Percentiles rank a stretch among this genome's conserved stretches.
Evolutionary conservation across 176 grass and related monocot species (phyloP).

Genomic region (Puccinellia tenuiflora): DNA sequence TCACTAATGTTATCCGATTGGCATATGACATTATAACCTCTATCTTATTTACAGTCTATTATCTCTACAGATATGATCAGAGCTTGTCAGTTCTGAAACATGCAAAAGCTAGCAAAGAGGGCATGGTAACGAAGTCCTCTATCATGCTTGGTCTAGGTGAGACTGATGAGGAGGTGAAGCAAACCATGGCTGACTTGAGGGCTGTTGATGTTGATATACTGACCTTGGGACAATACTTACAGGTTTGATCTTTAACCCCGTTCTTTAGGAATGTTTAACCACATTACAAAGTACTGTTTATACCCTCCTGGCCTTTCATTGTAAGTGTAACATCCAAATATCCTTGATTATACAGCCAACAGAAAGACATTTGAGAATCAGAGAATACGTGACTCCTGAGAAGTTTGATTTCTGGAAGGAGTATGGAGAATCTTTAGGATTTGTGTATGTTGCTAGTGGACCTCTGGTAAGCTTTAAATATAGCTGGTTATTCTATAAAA

Average conservation of each 20-base stretch:
- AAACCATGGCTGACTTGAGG: conserved; percentile 78
- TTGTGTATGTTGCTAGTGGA: conserved; percentile 82
- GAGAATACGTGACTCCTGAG: conserved; percentile 85
- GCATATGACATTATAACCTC: neutral
- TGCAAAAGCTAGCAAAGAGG: conserved; percentile 62
- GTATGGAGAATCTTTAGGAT: conserved; percentile 82
- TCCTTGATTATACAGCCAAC: conserved; percentile 61
- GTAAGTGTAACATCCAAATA: neutral
- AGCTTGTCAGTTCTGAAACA: conserved; percentile 75
- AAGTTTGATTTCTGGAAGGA: conserved; percentile 90
- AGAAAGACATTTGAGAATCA: conserved; percentile 63
- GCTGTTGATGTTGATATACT: conserved; percentile 70
- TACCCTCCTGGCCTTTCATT: neutral
- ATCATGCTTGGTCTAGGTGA: conserved; percentile 96
- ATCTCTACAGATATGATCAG: conserved; percentile 56
- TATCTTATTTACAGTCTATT: neutral
- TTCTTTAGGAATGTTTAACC: neutral
- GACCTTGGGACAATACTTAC: conserved; percentile 85
- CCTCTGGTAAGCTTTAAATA: conserved; percentile 50
- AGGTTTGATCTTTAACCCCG: conserved; percentile 33
- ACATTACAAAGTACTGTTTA: neutral
- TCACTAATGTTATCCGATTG: neutral
- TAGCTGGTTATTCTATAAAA: neutral
- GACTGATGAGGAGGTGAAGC: conserved; percentile 63
- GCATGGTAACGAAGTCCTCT: conserved; percentile 83